Conservation (phyloP, 2,329 filamentous ascomycete genomes). For the Calonectria crousiana region DNA sequence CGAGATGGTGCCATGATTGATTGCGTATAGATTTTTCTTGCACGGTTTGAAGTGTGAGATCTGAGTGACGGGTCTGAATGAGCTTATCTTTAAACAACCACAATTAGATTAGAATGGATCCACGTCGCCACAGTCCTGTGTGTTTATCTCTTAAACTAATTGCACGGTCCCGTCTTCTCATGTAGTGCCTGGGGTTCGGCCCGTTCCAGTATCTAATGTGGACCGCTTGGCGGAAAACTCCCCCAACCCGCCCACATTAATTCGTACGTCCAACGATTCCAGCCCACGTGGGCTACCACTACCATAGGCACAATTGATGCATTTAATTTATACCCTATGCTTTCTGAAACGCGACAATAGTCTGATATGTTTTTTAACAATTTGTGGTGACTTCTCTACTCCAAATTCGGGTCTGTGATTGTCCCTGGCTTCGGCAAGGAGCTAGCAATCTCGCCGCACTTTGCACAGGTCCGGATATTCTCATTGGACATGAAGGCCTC, state of each 20-base stretch:
- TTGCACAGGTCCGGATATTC: conserved; percentile 78
- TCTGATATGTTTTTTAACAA: not conserved
- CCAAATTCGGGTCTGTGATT: conserved; percentile 70
- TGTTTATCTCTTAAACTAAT: not conserved
- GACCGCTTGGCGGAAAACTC: not conserved
- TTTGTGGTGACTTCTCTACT: conserved; percentile 4
- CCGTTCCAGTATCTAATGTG: conserved; percentile 1
- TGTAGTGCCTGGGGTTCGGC: not conserved
- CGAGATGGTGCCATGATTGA: not conserved
- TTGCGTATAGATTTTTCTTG: not conserved
- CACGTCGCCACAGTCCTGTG: not conserved
- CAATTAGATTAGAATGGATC: not conserved
- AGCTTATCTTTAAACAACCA: not conserved
- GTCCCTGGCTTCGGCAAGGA: conserved; percentile 72
- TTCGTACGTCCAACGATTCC: not conserved
- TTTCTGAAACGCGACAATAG: not conserved
- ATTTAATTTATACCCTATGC: not conserved
- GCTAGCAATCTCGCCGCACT: conserved; percentile 82
- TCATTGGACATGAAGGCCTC: conserved; percentile 79
- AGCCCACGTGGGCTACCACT: not conserved
- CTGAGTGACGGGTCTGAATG: not conserved
- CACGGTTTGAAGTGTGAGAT: not conserved
- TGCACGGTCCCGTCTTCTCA: not conserved
- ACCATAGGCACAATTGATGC: not conserved
- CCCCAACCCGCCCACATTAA: not conserved